Percentiles rank a stretch among this genome's conserved stretches.
These are phyloP conservation scores for Lophium mytilinum DNA, from an alignment of 495 filamentous ascomycete genomes.

Conservation along the genomic window DNA sequence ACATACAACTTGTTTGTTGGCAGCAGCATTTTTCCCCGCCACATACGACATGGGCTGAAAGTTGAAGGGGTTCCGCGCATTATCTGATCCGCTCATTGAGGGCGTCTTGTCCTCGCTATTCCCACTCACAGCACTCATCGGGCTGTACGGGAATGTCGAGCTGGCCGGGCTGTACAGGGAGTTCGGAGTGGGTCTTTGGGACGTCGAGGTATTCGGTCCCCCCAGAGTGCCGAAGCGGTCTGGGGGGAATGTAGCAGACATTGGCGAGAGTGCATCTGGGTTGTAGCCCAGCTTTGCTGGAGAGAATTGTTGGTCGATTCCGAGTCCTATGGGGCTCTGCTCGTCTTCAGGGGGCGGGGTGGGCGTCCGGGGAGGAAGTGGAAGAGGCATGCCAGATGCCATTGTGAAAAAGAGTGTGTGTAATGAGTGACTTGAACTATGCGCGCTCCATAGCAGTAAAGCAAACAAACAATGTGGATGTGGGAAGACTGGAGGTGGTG, in stretches of 20 bases:
- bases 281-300: constrained; percentile 42
- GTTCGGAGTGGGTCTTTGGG: constrained; percentile 18
- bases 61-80: constrained; percentile 68
- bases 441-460: background rate
- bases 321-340: constrained; percentile 29
- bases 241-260: constrained; percentile 45
- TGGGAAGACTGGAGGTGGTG: too few species aligned
- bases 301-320: constrained; percentile 30
- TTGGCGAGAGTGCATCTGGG: constrained; percentile 56
- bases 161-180: constrained; percentile 15
- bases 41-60: constrained; percentile 64
- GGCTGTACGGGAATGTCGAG: constrained; percentile 17
- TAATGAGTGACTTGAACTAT: constrained; percentile 2
- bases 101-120: constrained; percentile 31
- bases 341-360: constrained; percentile 58
- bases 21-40: constrained; percentile 57
- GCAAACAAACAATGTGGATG: background rate
- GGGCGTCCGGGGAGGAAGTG: constrained; percentile 57
- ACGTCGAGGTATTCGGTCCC: constrained; percentile 14
- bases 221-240: constrained; percentile 25
- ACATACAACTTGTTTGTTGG: constrained; percentile 65
- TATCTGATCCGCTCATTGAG: constrained; percentile 36
- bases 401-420: constrained; percentile 31
- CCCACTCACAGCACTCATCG: constrained; percentile 18
- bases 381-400: constrained; percentile 55